phyloP scores from a whole-genome alignment of 345 rosid species.

The Microthlaspi erraticum region DNA sequence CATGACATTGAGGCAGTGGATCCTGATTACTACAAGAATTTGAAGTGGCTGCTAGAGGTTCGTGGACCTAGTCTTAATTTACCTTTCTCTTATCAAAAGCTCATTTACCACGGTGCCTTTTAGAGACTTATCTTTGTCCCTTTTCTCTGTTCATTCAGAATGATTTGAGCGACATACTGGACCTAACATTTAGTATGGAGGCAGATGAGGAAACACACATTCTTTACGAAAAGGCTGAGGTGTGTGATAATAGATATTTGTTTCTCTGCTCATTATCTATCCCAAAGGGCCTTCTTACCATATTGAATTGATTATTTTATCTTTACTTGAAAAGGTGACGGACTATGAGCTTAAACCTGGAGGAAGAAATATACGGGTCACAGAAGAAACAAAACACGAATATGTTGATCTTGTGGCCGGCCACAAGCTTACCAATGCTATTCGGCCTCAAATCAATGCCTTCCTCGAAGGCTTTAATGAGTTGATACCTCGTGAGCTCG shows the following conservation, averaged over 20 bases:
- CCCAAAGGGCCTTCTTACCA: neutral
- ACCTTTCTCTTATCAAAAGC: conserved; percentile 11
- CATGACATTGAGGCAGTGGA: conserved; percentile 99
- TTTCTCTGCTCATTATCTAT: neutral
- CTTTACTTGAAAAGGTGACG: conserved; percentile 66
- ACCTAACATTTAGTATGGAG: conserved; percentile 98
- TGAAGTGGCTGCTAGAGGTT: conserved; percentile 99
- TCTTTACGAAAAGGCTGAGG: conserved; percentile 96
- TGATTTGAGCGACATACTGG: conserved; percentile 82
- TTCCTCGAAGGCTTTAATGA: conserved; percentile 90
- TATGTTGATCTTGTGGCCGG: conserved; percentile 98
- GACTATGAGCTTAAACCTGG: conserved; percentile 98
- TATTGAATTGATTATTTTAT: conserved; percentile 25
- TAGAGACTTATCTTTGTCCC: neutral
- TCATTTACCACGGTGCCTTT: conserved; percentile 6
- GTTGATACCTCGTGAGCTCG: conserved; percentile 77
- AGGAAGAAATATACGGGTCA: conserved; percentile 91
- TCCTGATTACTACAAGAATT: conserved; percentile 94
- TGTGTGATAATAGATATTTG: conserved; percentile 33
- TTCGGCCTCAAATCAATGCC: conserved; percentile 90
- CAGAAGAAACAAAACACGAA: conserved; percentile 97
- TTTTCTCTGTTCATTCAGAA: conserved; percentile 57
- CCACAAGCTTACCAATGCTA: conserved; percentile 94
- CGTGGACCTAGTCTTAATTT: conserved; percentile 42
- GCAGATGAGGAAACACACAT: conserved; percentile 97